A percentile compares a stretch with the other conserved stretches of the same genome.
These are phyloP conservation scores for Leucogyrophana mollusca DNA, from an alignment of 768 basidiomycete species.

Conservation along the genomic window DNA sequence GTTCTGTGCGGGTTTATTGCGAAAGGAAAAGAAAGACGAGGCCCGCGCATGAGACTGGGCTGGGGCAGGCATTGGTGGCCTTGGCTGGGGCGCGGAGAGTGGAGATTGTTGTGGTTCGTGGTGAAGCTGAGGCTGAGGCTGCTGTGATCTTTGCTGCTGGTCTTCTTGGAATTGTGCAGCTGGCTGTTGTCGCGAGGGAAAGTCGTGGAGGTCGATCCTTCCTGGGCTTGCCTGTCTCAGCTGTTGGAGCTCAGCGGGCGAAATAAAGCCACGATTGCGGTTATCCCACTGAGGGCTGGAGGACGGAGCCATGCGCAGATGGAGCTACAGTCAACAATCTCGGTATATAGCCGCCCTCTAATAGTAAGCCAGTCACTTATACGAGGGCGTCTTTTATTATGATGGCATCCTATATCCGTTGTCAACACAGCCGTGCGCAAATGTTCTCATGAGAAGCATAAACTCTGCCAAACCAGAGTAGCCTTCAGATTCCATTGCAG, in stretches of 20 bases:
- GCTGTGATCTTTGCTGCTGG: too few species aligned
- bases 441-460: too few species aligned
- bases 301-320: slow-evolving; percentile 9
- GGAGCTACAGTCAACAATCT: neutral
- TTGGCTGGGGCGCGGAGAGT: slow-evolving; percentile 16
- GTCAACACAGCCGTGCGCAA: too few species aligned
- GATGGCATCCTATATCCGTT: too few species aligned
- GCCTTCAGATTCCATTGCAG: too few species aligned
- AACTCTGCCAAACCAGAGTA: too few species aligned
- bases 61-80: slow-evolving; percentile 21
- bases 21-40: slow-evolving; percentile 68
- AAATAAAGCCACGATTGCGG: slow-evolving; percentile 33
- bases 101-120: neutral
- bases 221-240: slow-evolving; percentile 32
- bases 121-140: slow-evolving; percentile 40
- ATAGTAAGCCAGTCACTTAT: too few species aligned
- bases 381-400: too few species aligned
- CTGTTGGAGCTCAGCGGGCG: slow-evolving; percentile 31
- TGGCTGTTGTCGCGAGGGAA: slow-evolving; percentile 27
- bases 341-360: too few species aligned
- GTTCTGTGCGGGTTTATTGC: slow-evolving; percentile 35
- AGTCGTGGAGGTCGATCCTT: slow-evolving; percentile 32
- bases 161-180: slow-evolving; percentile 13
- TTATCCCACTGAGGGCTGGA: slow-evolving; percentile 36
- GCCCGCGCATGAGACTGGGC: slow-evolving; percentile 47